Conservation (phyloP, 495 filamentous ascomycete genomes). For the Glarea lozoyensis region DNA sequence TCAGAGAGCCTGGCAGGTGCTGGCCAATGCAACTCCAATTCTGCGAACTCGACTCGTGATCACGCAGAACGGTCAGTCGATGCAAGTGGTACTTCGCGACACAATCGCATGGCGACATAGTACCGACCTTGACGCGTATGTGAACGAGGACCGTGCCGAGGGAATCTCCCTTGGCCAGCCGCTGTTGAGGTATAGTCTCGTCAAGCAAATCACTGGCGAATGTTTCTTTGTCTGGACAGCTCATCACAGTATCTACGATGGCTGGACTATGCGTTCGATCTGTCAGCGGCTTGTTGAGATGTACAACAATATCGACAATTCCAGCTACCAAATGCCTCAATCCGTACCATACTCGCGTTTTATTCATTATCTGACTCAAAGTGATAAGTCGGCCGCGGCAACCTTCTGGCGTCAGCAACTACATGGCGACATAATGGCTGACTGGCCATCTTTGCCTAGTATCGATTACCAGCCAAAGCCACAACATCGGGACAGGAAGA, state of each 20-base stretch:
- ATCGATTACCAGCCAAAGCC: neutral
- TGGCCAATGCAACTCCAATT: neutral
- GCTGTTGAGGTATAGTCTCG: neutral
- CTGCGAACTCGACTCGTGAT: neutral
- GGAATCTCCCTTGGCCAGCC: neutral
- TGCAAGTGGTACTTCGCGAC: neutral
- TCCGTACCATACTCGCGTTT: neutral
- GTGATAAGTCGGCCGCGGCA: neutral
- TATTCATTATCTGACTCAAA: neutral
- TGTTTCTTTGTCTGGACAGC: neutral
- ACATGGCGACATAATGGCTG: neutral
- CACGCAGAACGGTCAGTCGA: neutral
- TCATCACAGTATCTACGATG: slow-evolving; percentile 10
- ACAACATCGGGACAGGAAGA: neutral
- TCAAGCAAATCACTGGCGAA: neutral
- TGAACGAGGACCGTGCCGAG: neutral
- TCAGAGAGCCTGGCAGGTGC: slow-evolving; percentile 35
- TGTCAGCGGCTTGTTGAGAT: neutral
- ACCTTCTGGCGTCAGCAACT: neutral
- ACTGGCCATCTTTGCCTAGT: neutral
- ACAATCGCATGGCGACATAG: neutral
- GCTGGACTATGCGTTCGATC: slow-evolving; percentile 3
- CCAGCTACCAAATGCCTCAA: neutral
- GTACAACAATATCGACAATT: neutral
- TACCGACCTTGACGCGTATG: neutral